phyloP scores from a whole-genome alignment of 1,284 basidiomycete genomes.

The Moesziomyces sp. region DNA sequence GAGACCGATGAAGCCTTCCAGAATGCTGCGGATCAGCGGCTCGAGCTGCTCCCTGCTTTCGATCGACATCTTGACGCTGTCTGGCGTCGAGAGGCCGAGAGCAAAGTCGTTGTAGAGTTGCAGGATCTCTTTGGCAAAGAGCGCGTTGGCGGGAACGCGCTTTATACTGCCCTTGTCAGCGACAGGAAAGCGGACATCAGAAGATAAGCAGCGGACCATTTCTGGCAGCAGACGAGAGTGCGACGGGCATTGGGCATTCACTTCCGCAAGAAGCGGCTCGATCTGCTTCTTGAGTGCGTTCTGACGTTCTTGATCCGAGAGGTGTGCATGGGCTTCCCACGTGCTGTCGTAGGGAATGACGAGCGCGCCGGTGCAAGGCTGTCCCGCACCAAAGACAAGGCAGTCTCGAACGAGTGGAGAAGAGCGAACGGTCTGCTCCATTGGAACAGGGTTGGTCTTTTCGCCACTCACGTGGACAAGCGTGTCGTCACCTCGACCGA shows the following conservation, averaged over 20 bases:
- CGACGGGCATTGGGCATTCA: slow-evolving; percentile 32
- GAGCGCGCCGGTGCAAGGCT: slow-evolving; percentile 73
- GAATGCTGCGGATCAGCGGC: slow-evolving; percentile 15
- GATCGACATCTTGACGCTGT: slow-evolving; percentile 15
- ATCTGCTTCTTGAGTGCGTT: slow-evolving; percentile 26
- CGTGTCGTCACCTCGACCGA: slow-evolving; percentile 75
- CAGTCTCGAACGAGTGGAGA: slow-evolving; percentile 70
- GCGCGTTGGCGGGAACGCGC: slow-evolving; percentile 20
- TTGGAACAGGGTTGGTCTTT: slow-evolving; percentile 55
- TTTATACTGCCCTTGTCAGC: slow-evolving; percentile 48
- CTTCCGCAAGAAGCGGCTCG: slow-evolving; percentile 23
- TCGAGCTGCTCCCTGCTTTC: slow-evolving; percentile 14
- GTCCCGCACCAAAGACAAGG: slow-evolving; percentile 74
- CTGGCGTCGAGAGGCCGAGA: slow-evolving; percentile 28
- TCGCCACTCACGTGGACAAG: slow-evolving; percentile 68
- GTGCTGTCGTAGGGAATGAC: slow-evolving; percentile 73
- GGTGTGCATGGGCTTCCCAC: slow-evolving; percentile 56
- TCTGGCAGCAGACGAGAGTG: slow-evolving; percentile 45
- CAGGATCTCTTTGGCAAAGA: slow-evolving; percentile 22
- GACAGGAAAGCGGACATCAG: slow-evolving; percentile 13
- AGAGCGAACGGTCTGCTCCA: slow-evolving; percentile 45
- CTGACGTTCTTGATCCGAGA: slow-evolving; percentile 24
- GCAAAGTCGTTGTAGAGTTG: slow-evolving; percentile 41
- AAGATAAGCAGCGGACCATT: slow-evolving; percentile 33
- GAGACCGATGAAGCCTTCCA: slow-evolving; percentile 56